These are phyloP conservation scores for Ganoderma leucocontextum DNA, from an alignment of 1,284 basidiomycete genomes.

Conservation along the genomic window DNA sequence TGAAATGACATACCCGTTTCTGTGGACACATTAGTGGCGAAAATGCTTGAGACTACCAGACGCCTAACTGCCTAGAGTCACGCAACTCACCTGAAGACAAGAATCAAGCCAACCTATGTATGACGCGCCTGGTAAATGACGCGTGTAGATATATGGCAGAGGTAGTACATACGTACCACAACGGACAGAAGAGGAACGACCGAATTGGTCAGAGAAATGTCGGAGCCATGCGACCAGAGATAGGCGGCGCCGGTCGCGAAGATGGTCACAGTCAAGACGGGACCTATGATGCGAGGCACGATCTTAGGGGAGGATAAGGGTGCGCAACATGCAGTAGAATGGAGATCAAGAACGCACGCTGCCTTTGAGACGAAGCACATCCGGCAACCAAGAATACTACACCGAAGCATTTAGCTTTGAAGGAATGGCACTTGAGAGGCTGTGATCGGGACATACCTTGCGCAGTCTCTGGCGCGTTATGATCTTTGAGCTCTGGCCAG, in stretches of 20 bases:
- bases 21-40: slow-evolving; percentile 13
- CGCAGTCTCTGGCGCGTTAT: slow-evolving; percentile 44
- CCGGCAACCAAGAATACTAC: slow-evolving; percentile 90
- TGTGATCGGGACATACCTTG: slow-evolving; percentile 38
- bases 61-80: slow-evolving; percentile 4
- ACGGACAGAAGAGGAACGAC: slow-evolving; percentile 89
- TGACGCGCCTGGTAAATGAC: slow-evolving; percentile 10
- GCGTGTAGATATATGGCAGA: background rate
- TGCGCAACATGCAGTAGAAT: background rate
- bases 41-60: background rate
- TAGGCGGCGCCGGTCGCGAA: slow-evolving; percentile 74
- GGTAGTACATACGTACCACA: slow-evolving; percentile 73
- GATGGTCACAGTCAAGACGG: slow-evolving; percentile 83
- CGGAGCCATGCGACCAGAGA: slow-evolving; percentile 59
- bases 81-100: slow-evolving; percentile 74
- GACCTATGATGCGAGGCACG: slow-evolving; percentile 72
- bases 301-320: slow-evolving; percentile 53
- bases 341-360: slow-evolving; percentile 56
- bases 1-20: slow-evolving; percentile 43
- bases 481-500: slow-evolving; percentile 37
- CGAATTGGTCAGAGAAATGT: slow-evolving; percentile 70
- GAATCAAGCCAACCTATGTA: slow-evolving; percentile 71
- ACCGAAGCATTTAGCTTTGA: slow-evolving; percentile 17
- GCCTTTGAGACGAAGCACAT: slow-evolving; percentile 83
- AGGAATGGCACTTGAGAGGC: slow-evolving; percentile 3